These are phyloP conservation scores for Talaromyces sp. DNA, from an alignment of 2,329 filamentous ascomycete species.

Conservation along the genomic window DNA sequence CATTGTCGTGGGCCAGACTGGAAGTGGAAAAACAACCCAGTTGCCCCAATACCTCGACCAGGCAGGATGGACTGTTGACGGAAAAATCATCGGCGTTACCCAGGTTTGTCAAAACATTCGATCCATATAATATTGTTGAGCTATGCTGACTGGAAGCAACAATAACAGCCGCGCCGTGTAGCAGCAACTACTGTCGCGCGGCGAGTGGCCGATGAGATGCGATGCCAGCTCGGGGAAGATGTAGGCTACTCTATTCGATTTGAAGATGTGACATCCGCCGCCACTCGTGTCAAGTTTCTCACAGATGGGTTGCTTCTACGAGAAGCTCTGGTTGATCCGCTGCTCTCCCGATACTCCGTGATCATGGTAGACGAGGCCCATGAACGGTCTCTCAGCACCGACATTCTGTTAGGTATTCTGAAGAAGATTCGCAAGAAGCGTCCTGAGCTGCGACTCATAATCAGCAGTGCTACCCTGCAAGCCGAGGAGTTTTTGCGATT, in stretches of 20 bases:
- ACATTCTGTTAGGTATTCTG: slow-evolving; percentile 79
- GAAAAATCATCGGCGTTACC: slow-evolving; percentile 79
- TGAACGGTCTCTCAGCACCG: slow-evolving; percentile 86
- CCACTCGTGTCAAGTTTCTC: slow-evolving; percentile 87
- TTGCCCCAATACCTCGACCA: slow-evolving; percentile 85
- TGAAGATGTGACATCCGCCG: slow-evolving; percentile 81
- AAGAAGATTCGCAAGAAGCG: slow-evolving; percentile 83
- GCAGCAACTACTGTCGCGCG: slow-evolving; percentile 85
- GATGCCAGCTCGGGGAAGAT: slow-evolving; percentile 80
- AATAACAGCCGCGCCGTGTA: slow-evolving; percentile 69
- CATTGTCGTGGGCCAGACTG: slow-evolving; percentile 88
- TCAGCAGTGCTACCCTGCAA: slow-evolving; percentile 90
- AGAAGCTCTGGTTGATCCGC: slow-evolving; percentile 87
- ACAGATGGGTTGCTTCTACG: slow-evolving; percentile 88
- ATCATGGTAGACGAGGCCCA: slow-evolving; percentile 99
- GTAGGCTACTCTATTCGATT: slow-evolving; percentile 89
- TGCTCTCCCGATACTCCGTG: slow-evolving; percentile 84
- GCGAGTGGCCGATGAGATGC: slow-evolving; percentile 82
- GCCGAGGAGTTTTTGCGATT: slow-evolving; percentile 80
- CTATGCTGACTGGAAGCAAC: slow-evolving; percentile 8
- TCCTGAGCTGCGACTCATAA: slow-evolving; percentile 75
- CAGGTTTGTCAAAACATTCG: slow-evolving; percentile 56
- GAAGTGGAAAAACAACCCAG: slow-evolving; percentile 92
- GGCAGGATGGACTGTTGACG: slow-evolving; percentile 81
- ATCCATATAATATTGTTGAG: not conserved